Evolutionary conservation across 2,329 filamentous ascomycete genomes (phyloP).

Genomic region (Chaetomium globosum): DNA sequence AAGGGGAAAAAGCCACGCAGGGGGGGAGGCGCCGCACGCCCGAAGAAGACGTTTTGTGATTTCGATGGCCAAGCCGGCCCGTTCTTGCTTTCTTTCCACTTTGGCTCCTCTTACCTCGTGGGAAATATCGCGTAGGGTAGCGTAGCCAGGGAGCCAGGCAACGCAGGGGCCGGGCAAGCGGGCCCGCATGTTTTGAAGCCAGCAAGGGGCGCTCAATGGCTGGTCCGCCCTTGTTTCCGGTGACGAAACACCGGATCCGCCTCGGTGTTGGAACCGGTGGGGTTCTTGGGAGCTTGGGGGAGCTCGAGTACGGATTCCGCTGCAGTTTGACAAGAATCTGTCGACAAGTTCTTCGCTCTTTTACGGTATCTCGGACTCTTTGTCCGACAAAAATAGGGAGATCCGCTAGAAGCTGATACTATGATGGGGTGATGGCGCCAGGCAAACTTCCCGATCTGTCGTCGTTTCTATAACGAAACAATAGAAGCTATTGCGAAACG

Average conservation of each 20-base stretch:
- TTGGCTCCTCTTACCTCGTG: constrained; percentile 14
- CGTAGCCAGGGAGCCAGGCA: background rate
- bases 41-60: background rate
- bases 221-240: background rate
- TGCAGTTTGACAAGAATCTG: background rate
- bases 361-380: background rate
- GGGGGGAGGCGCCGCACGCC: background rate
- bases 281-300: background rate
- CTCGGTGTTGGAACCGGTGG: background rate
- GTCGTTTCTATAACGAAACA: background rate
- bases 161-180: too few relatives aligned
- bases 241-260: constrained; percentile 9
- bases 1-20: background rate
- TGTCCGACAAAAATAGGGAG: background rate
- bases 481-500: background rate
- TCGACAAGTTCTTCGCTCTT: background rate
- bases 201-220: background rate
- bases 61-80: constrained; percentile 18
- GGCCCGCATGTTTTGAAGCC: background rate
- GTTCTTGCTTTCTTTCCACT: background rate
- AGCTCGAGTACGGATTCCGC: constrained; percentile 15
- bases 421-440: background rate
- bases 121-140: constrained; percentile 4
- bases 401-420: background rate
- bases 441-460: background rate